Base-by-base conservation (phyloP, 306 rosid genomes). In the Aeschynomene evenia region DNA sequence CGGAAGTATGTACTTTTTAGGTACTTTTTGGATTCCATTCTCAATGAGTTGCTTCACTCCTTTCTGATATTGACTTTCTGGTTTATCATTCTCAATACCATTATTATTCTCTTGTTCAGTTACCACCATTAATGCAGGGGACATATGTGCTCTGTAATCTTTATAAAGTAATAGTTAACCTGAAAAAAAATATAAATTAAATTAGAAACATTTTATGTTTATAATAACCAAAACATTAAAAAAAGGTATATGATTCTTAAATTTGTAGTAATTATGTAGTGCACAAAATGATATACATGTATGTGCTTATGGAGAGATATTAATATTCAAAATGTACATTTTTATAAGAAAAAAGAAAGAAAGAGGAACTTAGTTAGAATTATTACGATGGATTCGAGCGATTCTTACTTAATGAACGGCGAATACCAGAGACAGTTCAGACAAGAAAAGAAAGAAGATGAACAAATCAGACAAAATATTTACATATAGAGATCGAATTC, bases 21-120 rank as follows among this genome's bases (percentile, higher is more conserved):
- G 98, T 7, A 92, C 74, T 19, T 16, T 80, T 19, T 66, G 66
- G 52, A 89, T 52, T 15, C 98, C 92, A 53, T 52, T 83, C 19
- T 89, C 96, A 39, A 62, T 71, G 0, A 92, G 84, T 34, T 84
- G 83, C 80, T 87, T 86, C 55, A 92, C 95, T 36, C 98, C 95
- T 71, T 83, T 89, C 36, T 84, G 88, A 76, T 74, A 83, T 43
- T 43, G 72, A 37, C 23, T 57, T 42, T 68, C 85, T 19, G 34
- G 39, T 39, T 13, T 61, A 11, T 72, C 70, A 26, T 36, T 21
- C 2, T 66, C 62, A n/a, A n/a, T n/a, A 13, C 21, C 54, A 21
- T 34, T 24, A 7, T 70, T 55, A 12, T 21, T 39, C 19, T 42
- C 45, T 45, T 31, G 26, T 2, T 21, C 23, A 33, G 34, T 70